Evolutionary conservation across 768 basidiomycete species (phyloP), one percentile per base, ranked within the genome.

Genomic region (Collybia nuda): DNA sequence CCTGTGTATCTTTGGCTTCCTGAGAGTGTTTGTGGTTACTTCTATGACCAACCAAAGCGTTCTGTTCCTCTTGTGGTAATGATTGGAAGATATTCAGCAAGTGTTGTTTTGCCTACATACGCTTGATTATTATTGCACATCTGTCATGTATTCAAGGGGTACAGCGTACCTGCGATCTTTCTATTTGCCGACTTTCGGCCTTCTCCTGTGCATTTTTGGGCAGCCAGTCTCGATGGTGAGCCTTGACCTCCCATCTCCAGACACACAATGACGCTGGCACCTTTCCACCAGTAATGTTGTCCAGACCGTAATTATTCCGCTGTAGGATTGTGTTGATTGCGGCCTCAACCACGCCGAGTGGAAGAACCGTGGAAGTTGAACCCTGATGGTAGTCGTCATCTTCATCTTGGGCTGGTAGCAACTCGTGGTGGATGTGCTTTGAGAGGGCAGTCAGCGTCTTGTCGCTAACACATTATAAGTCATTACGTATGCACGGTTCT

Each of bases 171-270:
- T 85, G 82, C 15, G 75, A 55, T 51, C 93, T 77, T 56, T 94
- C 92, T 19, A 74, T 70, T 7, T 75, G 66, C 59, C 93, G 77
- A 7, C 62, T 65, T 44, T 85, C 80, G 0, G 79, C 81, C 61
- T 80, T 89, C 54, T 86, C 84, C 54, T 73, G 71, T 11, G 77
- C 75, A 60, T 79, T 82, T 62, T 81, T 84, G 0, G 89, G 88
- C 26, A 93, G 64, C 80, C 85, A 86, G 49, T 80, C 74, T 51
- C 71, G 69, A 54, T 77, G 73, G 17, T 75, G 57, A 2, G 80
- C 75, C 58, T 80, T 82, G 9, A 89, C 84, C 64, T 96, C 93
- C 93, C 93, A 96, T 45, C 89, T 75, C 91, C 90, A 95, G 18
- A 88, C 71, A 54, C 80, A 85, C 28, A 90, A 67, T n/a, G 79